Percentiles rank a stretch among this genome's conserved stretches.
Evolutionary conservation across 108 stramenopile genomes (phyloP).

Genomic region (Fragilaria crotonensis): DNA sequence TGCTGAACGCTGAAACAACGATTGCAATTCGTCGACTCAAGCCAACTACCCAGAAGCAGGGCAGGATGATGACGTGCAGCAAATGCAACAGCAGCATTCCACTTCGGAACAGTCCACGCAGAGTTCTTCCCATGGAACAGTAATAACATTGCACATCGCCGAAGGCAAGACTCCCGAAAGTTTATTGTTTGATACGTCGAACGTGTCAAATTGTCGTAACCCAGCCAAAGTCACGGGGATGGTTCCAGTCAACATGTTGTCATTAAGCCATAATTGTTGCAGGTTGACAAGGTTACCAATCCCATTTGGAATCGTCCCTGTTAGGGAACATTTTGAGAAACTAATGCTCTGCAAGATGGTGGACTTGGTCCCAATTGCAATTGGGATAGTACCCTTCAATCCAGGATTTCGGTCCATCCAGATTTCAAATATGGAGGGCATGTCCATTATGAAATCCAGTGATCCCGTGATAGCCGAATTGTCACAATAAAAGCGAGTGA

Average conservation of each 20-base stretch:
- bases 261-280: not conserved
- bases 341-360: slow-evolving; percentile 1
- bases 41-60: too few species aligned
- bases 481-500: slow-evolving; percentile 33
- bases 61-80: too few species aligned
- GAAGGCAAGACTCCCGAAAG: not conserved
- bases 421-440: slow-evolving; percentile 21
- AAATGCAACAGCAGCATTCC: too few species aligned
- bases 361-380: not conserved
- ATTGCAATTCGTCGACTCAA: too few species aligned
- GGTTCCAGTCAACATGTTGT: not conserved
- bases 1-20: too few species aligned
- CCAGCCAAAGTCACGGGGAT: not conserved
- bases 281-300: not conserved
- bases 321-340: not conserved
- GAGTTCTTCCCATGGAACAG: too few species aligned
- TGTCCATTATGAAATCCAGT: slow-evolving; percentile 15
- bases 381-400: slow-evolving; percentile 15
- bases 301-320: slow-evolving; percentile 1
- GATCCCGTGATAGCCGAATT: slow-evolving; percentile 23
- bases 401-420: slow-evolving; percentile 27
- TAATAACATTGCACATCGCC: too few species aligned
- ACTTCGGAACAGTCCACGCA: too few species aligned
- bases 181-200: not conserved
- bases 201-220: not conserved